A percentile compares a stretch with the other conserved stretches of the same genome.
These are phyloP conservation scores for Penicillium silybi DNA, from an alignment of 495 filamentous ascomycete genomes.

Conservation along the genomic window DNA sequence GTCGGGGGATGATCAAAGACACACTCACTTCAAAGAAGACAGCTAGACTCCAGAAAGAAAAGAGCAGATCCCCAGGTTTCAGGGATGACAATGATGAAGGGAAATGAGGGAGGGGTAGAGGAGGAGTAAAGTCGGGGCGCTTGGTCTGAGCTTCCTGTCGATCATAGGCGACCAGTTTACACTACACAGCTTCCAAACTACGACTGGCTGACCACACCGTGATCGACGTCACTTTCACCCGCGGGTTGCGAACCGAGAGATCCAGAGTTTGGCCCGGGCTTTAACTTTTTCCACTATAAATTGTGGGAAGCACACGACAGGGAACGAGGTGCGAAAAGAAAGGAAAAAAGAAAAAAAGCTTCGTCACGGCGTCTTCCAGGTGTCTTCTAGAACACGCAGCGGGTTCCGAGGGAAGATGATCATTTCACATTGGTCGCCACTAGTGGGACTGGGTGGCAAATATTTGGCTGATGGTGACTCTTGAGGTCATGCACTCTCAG, in stretches of 20 bases:
- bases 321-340: neutral
- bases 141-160: constrained; percentile 24
- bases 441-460: constrained; percentile 16
- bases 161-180: constrained; percentile 6
- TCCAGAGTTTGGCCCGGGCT: neutral
- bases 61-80: neutral
- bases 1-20: neutral
- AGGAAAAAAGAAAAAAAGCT: constrained; percentile 13
- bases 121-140: constrained; percentile 14
- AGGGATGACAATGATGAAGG: neutral
- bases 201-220: neutral
- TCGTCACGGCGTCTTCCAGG: constrained; percentile 17
- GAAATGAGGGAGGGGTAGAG: constrained; percentile 3
- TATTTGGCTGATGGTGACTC: neutral
- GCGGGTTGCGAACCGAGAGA: neutral
- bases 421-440: constrained; percentile 13
- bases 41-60: neutral
- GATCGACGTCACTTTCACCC: constrained; percentile 21
- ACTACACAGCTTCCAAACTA: neutral
- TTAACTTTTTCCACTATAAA: neutral
- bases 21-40: neutral
- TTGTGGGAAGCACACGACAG: constrained; percentile 5
- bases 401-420: constrained; percentile 9
- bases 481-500: constrained; percentile 11
- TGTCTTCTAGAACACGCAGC: constrained; percentile 24